Percentiles rank a stretch among this genome's conserved stretches.
These are phyloP conservation scores for Chamaecyparis obtusa DNA, from an alignment of 75 land plant species.

Conservation along the genomic window DNA sequence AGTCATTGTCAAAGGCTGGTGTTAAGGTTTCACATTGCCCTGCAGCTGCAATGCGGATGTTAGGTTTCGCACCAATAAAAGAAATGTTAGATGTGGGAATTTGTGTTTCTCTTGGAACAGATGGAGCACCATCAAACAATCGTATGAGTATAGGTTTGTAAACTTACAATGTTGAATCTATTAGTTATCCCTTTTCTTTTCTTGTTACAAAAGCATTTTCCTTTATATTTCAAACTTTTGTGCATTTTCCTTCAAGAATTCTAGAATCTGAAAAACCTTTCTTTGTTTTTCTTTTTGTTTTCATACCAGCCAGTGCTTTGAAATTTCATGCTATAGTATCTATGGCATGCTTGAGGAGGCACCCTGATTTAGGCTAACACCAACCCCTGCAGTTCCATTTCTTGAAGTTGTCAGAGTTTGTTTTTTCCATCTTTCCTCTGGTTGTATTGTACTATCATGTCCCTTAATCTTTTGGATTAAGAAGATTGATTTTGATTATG, in stretches of 20 bases:
- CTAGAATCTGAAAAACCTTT: not conserved
- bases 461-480: not conserved
- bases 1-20: conserved; percentile 57
- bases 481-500: not conserved
- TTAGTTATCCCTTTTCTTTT: not conserved
- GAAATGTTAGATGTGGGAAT: conserved; percentile 79
- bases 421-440: not conserved
- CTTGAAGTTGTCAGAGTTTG: not conserved
- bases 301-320: not conserved
- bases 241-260: not conserved
- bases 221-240: not conserved
- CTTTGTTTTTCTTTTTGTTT: not conserved
- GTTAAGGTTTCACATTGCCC: conserved; percentile 99
- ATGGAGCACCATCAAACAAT: conserved; percentile 97
- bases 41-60: conserved; percentile 97
- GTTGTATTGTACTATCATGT: not conserved
- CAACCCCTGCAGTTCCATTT: not conserved
- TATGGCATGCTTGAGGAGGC: not conserved
- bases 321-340: not conserved
- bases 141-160: conserved; percentile 92
- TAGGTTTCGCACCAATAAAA: conserved; percentile 89
- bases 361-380: not conserved
- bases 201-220: not conserved
- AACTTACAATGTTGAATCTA: not conserved
- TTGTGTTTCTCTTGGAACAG: conserved; percentile 96